Evolutionary conservation across 805 yeast species (phyloP).

Genomic region (Saccharomycopsis vini): DNA sequence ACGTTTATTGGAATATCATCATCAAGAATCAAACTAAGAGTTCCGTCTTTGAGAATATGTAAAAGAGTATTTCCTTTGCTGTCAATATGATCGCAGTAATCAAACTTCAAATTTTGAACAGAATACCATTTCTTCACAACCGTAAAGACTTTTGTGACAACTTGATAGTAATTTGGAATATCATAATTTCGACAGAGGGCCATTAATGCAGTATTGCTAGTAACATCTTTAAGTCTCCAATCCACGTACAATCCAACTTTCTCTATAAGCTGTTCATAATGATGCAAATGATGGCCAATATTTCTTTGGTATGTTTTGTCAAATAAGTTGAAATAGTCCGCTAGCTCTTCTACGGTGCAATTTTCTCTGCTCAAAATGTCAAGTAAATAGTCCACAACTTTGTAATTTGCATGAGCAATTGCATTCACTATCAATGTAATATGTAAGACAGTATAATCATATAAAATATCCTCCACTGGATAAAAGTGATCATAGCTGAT

Average conservation of each 20-base stretch:
- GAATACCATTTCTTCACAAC: slow-evolving; percentile 37
- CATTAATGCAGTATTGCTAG: slow-evolving; percentile 71
- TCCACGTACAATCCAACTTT: slow-evolving; percentile 50
- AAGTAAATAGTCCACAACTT: not conserved
- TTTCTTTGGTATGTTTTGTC: slow-evolving; percentile 48
- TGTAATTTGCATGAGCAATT: slow-evolving; percentile 28
- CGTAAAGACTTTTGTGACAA: slow-evolving; percentile 39
- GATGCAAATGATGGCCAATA: slow-evolving; percentile 66
- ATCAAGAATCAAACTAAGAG: slow-evolving; percentile 5
- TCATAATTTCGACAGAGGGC: slow-evolving; percentile 75
- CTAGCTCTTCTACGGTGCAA: slow-evolving; percentile 38
- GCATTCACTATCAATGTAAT: slow-evolving; percentile 55
- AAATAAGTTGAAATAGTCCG: slow-evolving; percentile 36
- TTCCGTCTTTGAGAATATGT: slow-evolving; percentile 53
- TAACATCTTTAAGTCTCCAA: slow-evolving; percentile 60
- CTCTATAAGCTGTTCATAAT: slow-evolving; percentile 42
- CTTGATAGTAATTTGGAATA: slow-evolving; percentile 46
- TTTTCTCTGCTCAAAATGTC: slow-evolving; percentile 35
- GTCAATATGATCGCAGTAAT: slow-evolving; percentile 61
- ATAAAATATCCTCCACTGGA: slow-evolving; percentile 57
- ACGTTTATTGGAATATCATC: slow-evolving; percentile 32
- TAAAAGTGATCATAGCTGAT: slow-evolving; percentile 38
- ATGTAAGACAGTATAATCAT: slow-evolving; percentile 49
- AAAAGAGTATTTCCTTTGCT: slow-evolving; percentile 63
- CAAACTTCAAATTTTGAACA: slow-evolving; percentile 26